These are phyloP conservation scores for Simplicillium aogashimaense DNA, from an alignment of 2,329 filamentous ascomycete species.

Conservation along the genomic window DNA sequence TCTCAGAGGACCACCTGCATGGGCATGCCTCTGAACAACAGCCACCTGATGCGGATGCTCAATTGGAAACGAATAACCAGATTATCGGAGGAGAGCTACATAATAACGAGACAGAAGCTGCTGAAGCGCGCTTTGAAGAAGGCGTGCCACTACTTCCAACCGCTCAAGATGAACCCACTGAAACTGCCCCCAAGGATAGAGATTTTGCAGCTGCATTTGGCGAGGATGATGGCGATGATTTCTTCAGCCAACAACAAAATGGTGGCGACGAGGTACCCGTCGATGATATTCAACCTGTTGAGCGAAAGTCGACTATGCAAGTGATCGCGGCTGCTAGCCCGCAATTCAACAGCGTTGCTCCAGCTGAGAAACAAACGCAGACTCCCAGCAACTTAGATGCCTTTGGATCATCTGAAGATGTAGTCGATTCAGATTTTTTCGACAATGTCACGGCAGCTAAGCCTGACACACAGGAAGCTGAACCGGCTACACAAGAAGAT, in stretches of 20 bases:
- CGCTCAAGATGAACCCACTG: slow-evolving; percentile 1
- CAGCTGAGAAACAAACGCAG: slow-evolving; percentile 18
- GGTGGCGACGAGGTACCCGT: slow-evolving; percentile 14
- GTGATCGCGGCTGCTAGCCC: slow-evolving; percentile 44
- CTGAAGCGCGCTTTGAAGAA: slow-evolving; percentile 58
- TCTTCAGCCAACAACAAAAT: slow-evolving; percentile 45
- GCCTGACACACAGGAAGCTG: slow-evolving; percentile 10
- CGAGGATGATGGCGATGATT: slow-evolving; percentile 43
- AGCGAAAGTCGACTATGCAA: slow-evolving; percentile 62
- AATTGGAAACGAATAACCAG: slow-evolving; percentile 8
- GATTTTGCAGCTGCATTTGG: slow-evolving; percentile 24
- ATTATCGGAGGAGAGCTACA: slow-evolving; percentile 33
- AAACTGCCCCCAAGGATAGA: slow-evolving; percentile 2
- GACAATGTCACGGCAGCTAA: slow-evolving; percentile 8
- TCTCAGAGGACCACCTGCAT: no score
- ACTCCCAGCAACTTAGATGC: slow-evolving; percentile 12
- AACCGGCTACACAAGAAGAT: slow-evolving; percentile 39
- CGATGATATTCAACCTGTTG: slow-evolving; percentile 27
- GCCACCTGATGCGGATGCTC: no score
- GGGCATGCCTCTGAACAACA: no score
- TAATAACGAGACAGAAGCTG: slow-evolving; percentile 28
- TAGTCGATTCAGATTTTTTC: no score
- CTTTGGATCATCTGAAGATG: slow-evolving; percentile 4
- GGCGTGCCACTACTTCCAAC: slow-evolving; percentile 53
- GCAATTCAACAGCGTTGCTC: slow-evolving; percentile 13